Evolutionary conservation across 352 stramenopile genomes (phyloP).

Genomic region (Globisporangium acanthophoron): DNA sequence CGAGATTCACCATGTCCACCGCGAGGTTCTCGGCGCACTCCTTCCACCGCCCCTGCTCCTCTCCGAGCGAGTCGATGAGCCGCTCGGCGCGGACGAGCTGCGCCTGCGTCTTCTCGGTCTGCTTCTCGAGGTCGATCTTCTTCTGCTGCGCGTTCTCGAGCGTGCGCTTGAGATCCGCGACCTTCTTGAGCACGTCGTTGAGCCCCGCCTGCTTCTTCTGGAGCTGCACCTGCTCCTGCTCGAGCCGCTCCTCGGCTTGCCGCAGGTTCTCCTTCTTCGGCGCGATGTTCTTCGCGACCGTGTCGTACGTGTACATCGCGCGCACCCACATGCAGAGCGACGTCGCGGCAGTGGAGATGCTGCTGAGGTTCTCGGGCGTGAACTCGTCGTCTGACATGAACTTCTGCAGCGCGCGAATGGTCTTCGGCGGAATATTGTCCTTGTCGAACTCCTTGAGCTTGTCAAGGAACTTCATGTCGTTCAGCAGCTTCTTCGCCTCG

Average conservation of each 20-base stretch:
- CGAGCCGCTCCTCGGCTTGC: slow-evolving; percentile 82
- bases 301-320: slow-evolving; percentile 93
- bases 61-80: slow-evolving; percentile 86
- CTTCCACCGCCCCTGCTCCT: slow-evolving; percentile 90
- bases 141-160: slow-evolving; percentile 89
- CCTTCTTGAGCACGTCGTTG: slow-evolving; percentile 72
- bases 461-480: slow-evolving; percentile 91
- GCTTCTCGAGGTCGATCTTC: slow-evolving; percentile 89
- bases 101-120: slow-evolving; percentile 81
- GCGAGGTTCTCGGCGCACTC: slow-evolving; percentile 69
- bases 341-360: slow-evolving; percentile 86
- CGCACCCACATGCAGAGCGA: slow-evolving; percentile 93
- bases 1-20: slow-evolving; percentile 87
- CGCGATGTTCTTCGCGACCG: slow-evolving; percentile 90
- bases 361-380: slow-evolving; percentile 86
- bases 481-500: slow-evolving; percentile 88
- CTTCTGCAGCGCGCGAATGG: slow-evolving; percentile 86
- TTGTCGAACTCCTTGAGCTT: slow-evolving; percentile 87
- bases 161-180: slow-evolving; percentile 85
- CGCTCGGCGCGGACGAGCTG: slow-evolving; percentile 88
- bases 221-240: slow-evolving; percentile 81
- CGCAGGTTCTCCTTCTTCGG: slow-evolving; percentile 91
- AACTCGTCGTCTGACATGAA: slow-evolving; percentile 90
- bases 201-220: slow-evolving; percentile 86
- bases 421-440: slow-evolving; percentile 85